Evolutionary conservation across 2,329 filamentous ascomycete genomes (phyloP).

Genomic region (Pestalotiopsis sp.): DNA sequence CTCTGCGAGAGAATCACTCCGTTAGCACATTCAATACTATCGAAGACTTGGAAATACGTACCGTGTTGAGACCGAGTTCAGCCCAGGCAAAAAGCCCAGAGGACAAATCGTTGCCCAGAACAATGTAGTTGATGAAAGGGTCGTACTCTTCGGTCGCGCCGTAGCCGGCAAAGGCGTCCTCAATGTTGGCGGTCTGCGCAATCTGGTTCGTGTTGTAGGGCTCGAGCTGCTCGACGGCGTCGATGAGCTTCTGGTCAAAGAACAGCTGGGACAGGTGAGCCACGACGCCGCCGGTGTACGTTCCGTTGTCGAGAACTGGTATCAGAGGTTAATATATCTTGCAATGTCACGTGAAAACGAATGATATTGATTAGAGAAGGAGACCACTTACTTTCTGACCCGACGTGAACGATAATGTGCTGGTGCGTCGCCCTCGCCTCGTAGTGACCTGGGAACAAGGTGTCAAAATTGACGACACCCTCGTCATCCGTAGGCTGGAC

Average conservation of each 20-base stretch:
- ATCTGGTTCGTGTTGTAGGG: constrained; percentile 41
- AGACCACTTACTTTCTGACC: constrained; percentile 22
- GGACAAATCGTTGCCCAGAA: constrained; percentile 22
- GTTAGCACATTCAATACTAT: background rate
- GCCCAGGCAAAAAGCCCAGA: constrained; percentile 32
- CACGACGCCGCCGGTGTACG: constrained; percentile 38
- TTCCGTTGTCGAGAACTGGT: constrained; percentile 34
- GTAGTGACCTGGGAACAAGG: constrained; percentile 48
- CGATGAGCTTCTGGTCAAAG: constrained; percentile 40
- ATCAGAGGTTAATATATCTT: too few species aligned
- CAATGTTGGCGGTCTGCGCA: constrained; percentile 27
- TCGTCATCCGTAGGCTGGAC: constrained; percentile 47
- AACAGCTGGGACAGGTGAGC: constrained; percentile 46
- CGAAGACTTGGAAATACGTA: background rate
- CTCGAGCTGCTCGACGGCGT: constrained; percentile 35
- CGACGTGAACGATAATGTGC: constrained; percentile 42
- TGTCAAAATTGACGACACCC: constrained; percentile 51
- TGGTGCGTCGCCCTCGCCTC: constrained; percentile 42
- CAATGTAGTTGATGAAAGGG: constrained; percentile 53
- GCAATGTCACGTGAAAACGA: too few species aligned
- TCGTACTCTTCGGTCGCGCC: constrained; percentile 37
- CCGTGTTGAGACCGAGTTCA: constrained; percentile 31
- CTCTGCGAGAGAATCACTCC: background rate
- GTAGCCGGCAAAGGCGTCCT: constrained; percentile 31
- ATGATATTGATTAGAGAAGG: too few species aligned